A percentile compares a stretch with the other conserved stretches of the same genome.
These are phyloP conservation scores for Clausena lansium DNA, from an alignment of 345 rosid species.

Conservation along the genomic window DNA sequence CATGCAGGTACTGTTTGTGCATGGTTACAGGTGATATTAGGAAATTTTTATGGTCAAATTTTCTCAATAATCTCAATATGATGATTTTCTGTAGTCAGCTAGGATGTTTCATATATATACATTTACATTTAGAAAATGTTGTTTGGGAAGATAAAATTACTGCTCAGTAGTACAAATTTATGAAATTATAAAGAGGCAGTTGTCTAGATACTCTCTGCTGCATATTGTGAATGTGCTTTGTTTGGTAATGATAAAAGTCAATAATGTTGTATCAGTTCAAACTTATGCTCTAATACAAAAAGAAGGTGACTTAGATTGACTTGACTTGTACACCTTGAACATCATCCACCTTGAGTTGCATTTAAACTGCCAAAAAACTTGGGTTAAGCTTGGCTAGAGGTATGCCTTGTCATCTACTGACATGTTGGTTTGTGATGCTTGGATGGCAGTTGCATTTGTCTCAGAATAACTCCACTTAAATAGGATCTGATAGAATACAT, in stretches of 20 bases:
- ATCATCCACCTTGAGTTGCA: not conserved
- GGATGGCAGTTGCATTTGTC: not conserved
- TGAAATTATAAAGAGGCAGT: not conserved
- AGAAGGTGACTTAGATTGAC: not conserved
- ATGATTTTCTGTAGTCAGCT: not conserved
- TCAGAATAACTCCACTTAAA: not conserved
- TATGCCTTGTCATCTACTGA: not conserved
- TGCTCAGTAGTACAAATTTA: not conserved
- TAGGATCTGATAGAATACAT: not conserved
- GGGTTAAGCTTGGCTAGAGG: not conserved
- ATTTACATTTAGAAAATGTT: not conserved
- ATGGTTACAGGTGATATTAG: slow-evolving; percentile 48
- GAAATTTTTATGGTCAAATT: not conserved
- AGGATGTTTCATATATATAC: not conserved
- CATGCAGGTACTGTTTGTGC: slow-evolving; percentile 66
- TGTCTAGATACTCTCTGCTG: not conserved
- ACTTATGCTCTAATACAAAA: not conserved
- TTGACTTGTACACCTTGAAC: not conserved
- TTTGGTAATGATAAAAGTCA: not conserved
- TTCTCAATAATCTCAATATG: not conserved
- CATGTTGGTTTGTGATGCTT: not conserved
- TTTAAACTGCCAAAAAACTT: not conserved
- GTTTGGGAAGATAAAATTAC: not conserved
- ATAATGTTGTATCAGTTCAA: not conserved
- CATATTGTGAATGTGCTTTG: not conserved